A percentile compares a stretch with the other conserved stretches of the same genome.
Evolutionary conservation across 352 stramenopile genomes (phyloP).

Genomic region (Globisporangium nagaii): DNA sequence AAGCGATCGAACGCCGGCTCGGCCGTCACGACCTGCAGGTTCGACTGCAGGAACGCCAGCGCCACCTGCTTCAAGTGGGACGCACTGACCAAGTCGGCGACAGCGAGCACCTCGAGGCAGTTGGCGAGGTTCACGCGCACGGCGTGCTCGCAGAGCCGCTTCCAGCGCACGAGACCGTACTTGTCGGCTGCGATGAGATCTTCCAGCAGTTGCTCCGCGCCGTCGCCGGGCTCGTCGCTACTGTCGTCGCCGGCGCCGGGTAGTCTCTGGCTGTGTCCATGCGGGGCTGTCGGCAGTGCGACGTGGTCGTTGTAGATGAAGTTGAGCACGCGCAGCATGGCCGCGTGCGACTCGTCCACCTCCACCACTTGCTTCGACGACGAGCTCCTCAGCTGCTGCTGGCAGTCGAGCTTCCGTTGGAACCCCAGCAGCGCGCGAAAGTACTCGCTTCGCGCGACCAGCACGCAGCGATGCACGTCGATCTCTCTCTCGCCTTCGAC

Average conservation of each 20-base stretch:
- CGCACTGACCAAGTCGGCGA: slow-evolving; percentile 55
- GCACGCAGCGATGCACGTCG: slow-evolving; percentile 50
- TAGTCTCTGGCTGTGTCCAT: neutral
- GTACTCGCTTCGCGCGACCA: slow-evolving; percentile 61
- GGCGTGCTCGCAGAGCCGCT: slow-evolving; percentile 54
- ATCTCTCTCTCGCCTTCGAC: slow-evolving; percentile 33
- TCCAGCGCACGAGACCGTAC: slow-evolving; percentile 67
- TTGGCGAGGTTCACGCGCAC: slow-evolving; percentile 36
- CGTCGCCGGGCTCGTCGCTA: slow-evolving; percentile 4
- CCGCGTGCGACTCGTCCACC: slow-evolving; percentile 53
- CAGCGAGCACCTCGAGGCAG: slow-evolving; percentile 53
- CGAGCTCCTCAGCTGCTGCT: neutral
- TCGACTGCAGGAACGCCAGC: slow-evolving; percentile 17
- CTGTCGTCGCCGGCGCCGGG: neutral
- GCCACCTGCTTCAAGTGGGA: slow-evolving; percentile 43
- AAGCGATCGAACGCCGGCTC: slow-evolving; percentile 25
- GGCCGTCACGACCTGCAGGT: slow-evolving; percentile 4
- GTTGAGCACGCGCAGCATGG: slow-evolving; percentile 49
- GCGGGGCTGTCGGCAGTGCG: slow-evolving; percentile 3
- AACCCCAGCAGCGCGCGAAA: slow-evolving; percentile 58
- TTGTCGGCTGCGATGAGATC: slow-evolving; percentile 70
- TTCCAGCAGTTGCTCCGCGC: slow-evolving; percentile 49
- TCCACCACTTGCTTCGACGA: slow-evolving; percentile 15
- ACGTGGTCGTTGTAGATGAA: slow-evolving; percentile 74
- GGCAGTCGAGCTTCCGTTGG: slow-evolving; percentile 3